Evolutionary conservation across 805 yeast genomes (phyloP), one percentile per base, ranked within the genome.

Genomic region (Komagataella pastoris): DNA sequence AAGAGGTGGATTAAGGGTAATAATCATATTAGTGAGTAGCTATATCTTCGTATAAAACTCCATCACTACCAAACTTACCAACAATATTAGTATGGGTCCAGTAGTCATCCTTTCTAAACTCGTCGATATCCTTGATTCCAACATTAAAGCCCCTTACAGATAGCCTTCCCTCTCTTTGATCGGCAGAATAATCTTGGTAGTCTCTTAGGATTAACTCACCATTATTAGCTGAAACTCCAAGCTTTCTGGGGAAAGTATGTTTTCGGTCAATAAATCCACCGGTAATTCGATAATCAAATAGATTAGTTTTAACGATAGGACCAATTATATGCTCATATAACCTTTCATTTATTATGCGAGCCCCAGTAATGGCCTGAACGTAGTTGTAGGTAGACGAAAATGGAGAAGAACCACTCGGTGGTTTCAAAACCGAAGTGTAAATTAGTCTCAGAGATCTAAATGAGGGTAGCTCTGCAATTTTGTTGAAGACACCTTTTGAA

Each of bases 11-110:
- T 81, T 17, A 65, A 70, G 47, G 78, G 78, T 3, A 44, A 44
- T n/a, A 19, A 44, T 44, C 18, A 10, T 19, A 10, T 44, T 6
- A 19, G n/a, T 18, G 14, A 17, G 17, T 10, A 44, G 47, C 47
- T 17, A 10, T 30, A 12, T 30, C 40, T 57, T 71, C 72, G 61
- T 84, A 85, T 53, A 85, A 72, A 60, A 90, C 83, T 2, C 90
- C 90, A 63, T 85, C 91, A 24, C 64, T 68, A 12, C 88, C 90
- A 74, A 83, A 82, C 44, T 70, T 69, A 0, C 88, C 89, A 43
- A 56, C 59, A 0, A 81, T 66, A 5, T 75, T 75, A 3, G 76
- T 68, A 8, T 68, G 64, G 65, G 72, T 67, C 65, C 74, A 81
- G 18, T 77, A 75, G 54, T 75, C 80, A 6, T 76, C 19, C 3